phyloP scores from a whole-genome alignment of 2,329 filamentous ascomycete species.

The Arthrobotrys pseudoclavata region DNA sequence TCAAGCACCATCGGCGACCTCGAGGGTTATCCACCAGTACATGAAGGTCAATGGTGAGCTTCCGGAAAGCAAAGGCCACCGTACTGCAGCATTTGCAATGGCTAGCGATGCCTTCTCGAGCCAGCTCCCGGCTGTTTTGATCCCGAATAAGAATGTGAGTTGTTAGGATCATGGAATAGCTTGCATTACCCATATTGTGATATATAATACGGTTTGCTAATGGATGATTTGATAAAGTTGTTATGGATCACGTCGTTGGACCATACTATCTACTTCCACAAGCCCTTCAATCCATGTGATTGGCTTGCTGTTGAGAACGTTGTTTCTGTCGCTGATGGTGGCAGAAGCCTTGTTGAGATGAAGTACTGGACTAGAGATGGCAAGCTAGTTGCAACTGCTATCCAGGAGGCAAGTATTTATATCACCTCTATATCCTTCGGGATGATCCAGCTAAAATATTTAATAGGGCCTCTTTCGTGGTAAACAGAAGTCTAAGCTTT shows the following conservation, averaged over 20 bases:
- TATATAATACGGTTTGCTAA: background rate
- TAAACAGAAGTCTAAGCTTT: conserved; percentile 42
- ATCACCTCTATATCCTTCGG: too few species aligned
- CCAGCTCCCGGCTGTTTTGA: conserved; percentile 44
- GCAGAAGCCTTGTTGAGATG: conserved; percentile 46
- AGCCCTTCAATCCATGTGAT: conserved; percentile 45
- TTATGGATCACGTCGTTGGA: conserved; percentile 51
- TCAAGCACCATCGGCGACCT: background rate
- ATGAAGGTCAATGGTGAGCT: conserved; percentile 38
- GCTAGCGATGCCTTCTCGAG: conserved; percentile 52
- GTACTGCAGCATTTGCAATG: conserved; percentile 46
- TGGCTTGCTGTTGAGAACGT: conserved; percentile 51
- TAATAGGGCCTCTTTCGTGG: conserved; percentile 48
- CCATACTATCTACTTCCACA: conserved; percentile 50
- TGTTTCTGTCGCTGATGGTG: conserved; percentile 34
- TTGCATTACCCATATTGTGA: background rate
- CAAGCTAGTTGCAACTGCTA: conserved; percentile 39
- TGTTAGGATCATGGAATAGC: background rate
- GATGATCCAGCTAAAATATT: too few species aligned
- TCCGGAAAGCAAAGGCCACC: conserved; percentile 20
- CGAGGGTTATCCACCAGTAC: conserved; percentile 29
- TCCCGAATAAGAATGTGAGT: conserved; percentile 47
- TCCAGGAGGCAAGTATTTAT: conserved; percentile 39
- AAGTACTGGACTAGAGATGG: conserved; percentile 46
- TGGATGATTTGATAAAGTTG: background rate